phyloP scores from a whole-genome alignment of 2,329 filamentous ascomycete species.

The Colletotrichum lindemuthianum region DNA sequence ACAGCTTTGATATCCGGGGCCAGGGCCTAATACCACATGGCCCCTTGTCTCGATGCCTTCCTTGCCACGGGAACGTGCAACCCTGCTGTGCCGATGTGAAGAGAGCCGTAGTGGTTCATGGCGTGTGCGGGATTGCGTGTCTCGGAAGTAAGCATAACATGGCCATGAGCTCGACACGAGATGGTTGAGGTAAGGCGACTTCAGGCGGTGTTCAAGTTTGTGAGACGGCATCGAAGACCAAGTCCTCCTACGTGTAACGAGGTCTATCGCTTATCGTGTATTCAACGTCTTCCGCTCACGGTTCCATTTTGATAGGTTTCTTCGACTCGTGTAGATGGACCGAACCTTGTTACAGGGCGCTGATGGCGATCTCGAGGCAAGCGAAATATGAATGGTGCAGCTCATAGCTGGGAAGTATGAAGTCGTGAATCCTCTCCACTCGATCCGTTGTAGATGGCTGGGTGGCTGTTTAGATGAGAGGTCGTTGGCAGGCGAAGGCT shows the following conservation, averaged over 20 bases:
- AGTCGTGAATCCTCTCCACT: constrained; percentile 11
- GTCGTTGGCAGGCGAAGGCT: no score
- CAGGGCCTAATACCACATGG: constrained; percentile 13
- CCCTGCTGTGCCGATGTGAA: background rate
- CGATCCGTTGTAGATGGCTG: background rate
- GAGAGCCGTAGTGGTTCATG: background rate
- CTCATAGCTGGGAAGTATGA: background rate
- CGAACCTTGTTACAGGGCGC: constrained; percentile 16
- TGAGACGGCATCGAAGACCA: background rate
- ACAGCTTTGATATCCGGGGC: background rate
- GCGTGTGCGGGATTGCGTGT: background rate
- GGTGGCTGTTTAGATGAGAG: background rate
- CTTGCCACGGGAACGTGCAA: constrained; percentile 27
- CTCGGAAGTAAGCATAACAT: no score
- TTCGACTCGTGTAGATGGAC: constrained; percentile 14
- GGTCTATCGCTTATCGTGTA: no score
- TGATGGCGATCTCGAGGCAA: constrained; percentile 20
- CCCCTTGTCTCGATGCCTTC: constrained; percentile 22
- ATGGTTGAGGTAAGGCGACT: background rate
- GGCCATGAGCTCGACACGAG: no score
- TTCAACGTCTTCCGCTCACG: background rate
- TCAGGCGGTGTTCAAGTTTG: background rate
- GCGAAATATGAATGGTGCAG: constrained; percentile 12
- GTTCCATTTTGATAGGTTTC: background rate
- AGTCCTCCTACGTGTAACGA: no score